Conservation (phyloP, 2,329 filamentous ascomycete genomes). For the Fusarium siculi region DNA sequence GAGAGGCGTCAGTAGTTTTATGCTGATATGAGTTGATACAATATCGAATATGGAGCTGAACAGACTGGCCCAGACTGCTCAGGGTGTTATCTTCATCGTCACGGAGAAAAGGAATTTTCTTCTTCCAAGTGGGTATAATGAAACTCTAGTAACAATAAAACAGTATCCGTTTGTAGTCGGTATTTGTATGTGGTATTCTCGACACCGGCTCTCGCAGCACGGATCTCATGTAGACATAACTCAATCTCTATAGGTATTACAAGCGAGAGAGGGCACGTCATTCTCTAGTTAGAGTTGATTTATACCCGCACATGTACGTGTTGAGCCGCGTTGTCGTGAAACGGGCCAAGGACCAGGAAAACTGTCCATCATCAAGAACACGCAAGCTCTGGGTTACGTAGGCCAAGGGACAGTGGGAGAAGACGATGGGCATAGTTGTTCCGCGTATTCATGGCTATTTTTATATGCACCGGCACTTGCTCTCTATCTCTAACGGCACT, state of each 20-base stretch:
- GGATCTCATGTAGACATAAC: conserved; percentile 22
- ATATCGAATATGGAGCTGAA: background rate
- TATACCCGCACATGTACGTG: conserved; percentile 8
- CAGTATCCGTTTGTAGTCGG: background rate
- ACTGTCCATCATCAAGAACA: background rate
- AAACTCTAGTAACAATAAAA: conserved; percentile 2
- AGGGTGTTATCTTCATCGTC: background rate
- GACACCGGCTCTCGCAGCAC: conserved; percentile 15
- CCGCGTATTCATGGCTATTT: background rate
- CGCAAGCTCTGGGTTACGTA: conserved; percentile 16
- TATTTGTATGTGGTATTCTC: conserved; percentile 14
- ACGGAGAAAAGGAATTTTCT: background rate
- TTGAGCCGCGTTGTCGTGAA: conserved; percentile 31
- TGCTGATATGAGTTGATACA: background rate
- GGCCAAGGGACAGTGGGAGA: conserved; percentile 8
- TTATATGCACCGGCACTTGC: background rate
- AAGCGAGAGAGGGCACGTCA: conserved; percentile 29
- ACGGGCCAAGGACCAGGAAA: conserved; percentile 14
- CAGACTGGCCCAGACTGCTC: background rate
- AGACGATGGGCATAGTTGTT: background rate
- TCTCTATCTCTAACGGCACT: background rate
- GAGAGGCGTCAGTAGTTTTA: conserved; percentile 5
- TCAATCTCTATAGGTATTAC: conserved; percentile 19
- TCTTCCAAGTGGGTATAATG: conserved; percentile 1
- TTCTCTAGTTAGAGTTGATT: background rate